Evolutionary conservation across 1,284 basidiomycete genomes (phyloP).

Genomic region (Grifola frondosa): DNA sequence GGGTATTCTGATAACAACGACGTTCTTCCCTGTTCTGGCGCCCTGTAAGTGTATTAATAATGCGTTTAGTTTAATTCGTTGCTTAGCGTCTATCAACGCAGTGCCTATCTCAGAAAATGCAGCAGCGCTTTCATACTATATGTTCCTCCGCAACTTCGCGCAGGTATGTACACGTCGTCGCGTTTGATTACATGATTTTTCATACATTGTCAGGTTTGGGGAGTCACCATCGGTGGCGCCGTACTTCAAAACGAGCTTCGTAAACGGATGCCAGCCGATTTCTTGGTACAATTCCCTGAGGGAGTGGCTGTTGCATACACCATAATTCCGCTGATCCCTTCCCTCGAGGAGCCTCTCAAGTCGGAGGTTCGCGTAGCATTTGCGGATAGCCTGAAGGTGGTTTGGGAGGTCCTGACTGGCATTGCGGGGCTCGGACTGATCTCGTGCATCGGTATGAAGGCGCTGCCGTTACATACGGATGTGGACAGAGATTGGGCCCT

Average conservation of each 20-base stretch:
- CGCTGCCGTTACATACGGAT: conserved; percentile 30
- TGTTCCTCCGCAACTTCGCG: conserved; percentile 12
- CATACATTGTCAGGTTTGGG: no score
- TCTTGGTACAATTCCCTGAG: conserved; percentile 10
- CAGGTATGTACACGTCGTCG: conserved; percentile 13
- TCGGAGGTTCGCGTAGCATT: conserved; percentile 18
- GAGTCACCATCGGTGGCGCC: conserved; percentile 23
- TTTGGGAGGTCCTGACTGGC: conserved; percentile 24
- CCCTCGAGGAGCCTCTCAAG: conserved; percentile 12
- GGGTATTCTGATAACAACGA: conserved; percentile 13
- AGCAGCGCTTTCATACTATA: conserved; percentile 11
- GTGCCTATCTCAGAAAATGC: conserved; percentile 26
- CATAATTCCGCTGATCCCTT: conserved; percentile 17
- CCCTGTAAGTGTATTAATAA: no score
- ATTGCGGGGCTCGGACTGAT: conserved; percentile 24
- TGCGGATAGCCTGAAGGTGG: conserved; percentile 12
- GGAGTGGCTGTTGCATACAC: conserved; percentile 19
- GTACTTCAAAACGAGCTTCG: conserved; percentile 23
- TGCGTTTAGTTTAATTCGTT: no score
- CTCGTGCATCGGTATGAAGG: conserved; percentile 29
- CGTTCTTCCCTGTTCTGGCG: conserved; percentile 33
- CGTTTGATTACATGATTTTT: no score
- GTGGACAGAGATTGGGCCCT: conserved; percentile 34
- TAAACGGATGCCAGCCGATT: conserved; percentile 4
- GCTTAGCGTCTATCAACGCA: no score